Base-by-base conservation (phyloP, 2,329 filamentous ascomycete genomes). In the Diplocarpon rosae region DNA sequence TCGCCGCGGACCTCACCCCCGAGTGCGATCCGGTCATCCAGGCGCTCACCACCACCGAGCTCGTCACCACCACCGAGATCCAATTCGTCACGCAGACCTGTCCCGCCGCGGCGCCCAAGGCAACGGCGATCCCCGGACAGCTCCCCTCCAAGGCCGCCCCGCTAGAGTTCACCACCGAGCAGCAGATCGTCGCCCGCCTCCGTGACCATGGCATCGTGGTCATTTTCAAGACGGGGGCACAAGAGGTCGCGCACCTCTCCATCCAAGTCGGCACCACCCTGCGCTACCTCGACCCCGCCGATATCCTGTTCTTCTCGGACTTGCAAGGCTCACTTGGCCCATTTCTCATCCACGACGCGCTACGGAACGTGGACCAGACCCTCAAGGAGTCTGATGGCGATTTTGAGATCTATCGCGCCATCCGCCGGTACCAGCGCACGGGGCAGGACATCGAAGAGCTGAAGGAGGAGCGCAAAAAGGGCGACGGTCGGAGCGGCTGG, bases 291-390 rank as follows among this genome's bases (percentile, higher is more conserved):
- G 61, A 59, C 2, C 35, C 46, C 8, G 14, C 34, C 5, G 60
- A 80, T 52, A 72, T 69, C 44, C 65, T 77, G 41, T 64, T 79
- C 54, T 83, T 77, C 59, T 72, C 71, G 32, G 76, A 83, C 51
- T 64, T 78, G 45, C 64, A 67, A 20, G 66, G 73, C 54, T 61
- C 60, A 8, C 64, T 75, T 29, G 69, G 62, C 7, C 69, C 68
- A 5, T 59, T 65, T 42, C 58, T 65, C 20, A 59, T 74, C 38
- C 60, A 65, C 40, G 71, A 75, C 54, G 68, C 66, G 37, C 63
- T 75, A 17, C 65, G 68, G 39, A 64, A 61, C 2, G 68, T 74
- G 1, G 51, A 65, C n/a, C 54, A 62, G 27, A 62, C 66, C 15
- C 65, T 66, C 30, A 67, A 66, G 52, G 62, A 66, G 11, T 63